Evolutionary conservation across 305 asterid genomes (phyloP), one percentile per base, ranked within the genome.

Genomic region (Fraxinus nigra): DNA sequence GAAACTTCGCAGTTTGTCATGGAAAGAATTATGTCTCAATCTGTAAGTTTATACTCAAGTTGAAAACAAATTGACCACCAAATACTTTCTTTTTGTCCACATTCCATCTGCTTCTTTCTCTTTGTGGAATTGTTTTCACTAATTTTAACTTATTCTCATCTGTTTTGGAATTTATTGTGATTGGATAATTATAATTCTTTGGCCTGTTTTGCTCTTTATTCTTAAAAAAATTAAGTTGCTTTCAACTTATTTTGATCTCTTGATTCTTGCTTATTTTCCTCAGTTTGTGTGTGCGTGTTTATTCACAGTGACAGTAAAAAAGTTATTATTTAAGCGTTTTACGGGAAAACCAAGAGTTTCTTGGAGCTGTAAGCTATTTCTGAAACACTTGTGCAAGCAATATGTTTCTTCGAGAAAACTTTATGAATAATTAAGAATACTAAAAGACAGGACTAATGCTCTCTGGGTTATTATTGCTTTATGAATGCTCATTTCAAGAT

Each of bases 1-100:
- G 92, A 96, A 69, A 94, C 99, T 24, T 96, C 97, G 38, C 98
- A 92, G 90, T 94, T 96, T 67, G 92, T 96, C 35, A 84, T 96
- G 95, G 99, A 96, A 24, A 98, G 99, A 74, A 96, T 96, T 72
- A 94, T 96, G 99, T 90, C 98, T 28, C 98, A 93, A 56, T 94
- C 98, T 85, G 98, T 96, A 83, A 90, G 99, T 91, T 20, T 38
- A 78, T 9, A 79, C 81, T 46, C 13, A 65, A 59, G 70, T 75
- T 80, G 77, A 73, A 65, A 75, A 56, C 65, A 46, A 75, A 76
- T 51, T 72, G 80, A 63, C 43, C 43, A 43, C 32, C 38, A 65
- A 76, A 63, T 78, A 20, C 80, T 34, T 75, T 40, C 13, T 20
- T 80, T 84, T 90, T 88, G 90, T 85, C 91, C 78, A 28, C 72